Evolutionary conservation across 169 alveolate species (phyloP).

Genomic region (Cryptosporidium parvum): DNA sequence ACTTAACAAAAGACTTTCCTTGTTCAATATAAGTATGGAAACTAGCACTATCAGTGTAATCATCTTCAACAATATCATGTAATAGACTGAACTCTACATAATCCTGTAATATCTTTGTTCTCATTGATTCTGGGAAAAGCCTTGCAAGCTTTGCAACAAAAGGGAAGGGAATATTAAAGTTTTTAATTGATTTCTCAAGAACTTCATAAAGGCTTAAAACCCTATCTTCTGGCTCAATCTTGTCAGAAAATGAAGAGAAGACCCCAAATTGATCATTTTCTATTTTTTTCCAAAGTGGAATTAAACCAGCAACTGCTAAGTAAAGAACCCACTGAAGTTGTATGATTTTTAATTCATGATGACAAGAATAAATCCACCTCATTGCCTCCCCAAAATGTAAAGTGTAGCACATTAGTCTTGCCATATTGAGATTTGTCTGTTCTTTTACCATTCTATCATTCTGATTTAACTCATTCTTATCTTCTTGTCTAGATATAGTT

Average conservation of each 20-base stretch:
- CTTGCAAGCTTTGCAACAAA: slow-evolving; percentile 48
- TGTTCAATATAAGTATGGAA: slow-evolving; percentile 30
- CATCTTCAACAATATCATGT: slow-evolving; percentile 64
- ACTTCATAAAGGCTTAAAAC: slow-evolving; percentile 26
- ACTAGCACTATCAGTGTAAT: slow-evolving; percentile 35
- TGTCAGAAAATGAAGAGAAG: slow-evolving; percentile 17
- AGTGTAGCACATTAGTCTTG: slow-evolving; percentile 62
- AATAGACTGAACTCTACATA: slow-evolving; percentile 57
- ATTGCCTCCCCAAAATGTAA: slow-evolving; percentile 66
- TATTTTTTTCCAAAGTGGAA: slow-evolving; percentile 44
- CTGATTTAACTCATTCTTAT: background rate
- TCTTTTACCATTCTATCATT: slow-evolving; percentile 8
- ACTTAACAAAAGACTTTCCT: slow-evolving; percentile 48
- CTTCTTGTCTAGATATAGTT: background rate
- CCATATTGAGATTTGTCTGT: slow-evolving; percentile 30
- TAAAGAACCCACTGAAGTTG: slow-evolving; percentile 66
- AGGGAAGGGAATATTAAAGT: slow-evolving; percentile 46
- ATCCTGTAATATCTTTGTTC: slow-evolving; percentile 33
- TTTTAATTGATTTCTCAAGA: slow-evolving; percentile 8
- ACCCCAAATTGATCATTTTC: slow-evolving; percentile 20
- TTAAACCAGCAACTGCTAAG: slow-evolving; percentile 50
- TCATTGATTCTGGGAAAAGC: slow-evolving; percentile 19
- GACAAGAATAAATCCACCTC: slow-evolving; percentile 45
- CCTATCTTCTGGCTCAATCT: slow-evolving; percentile 27
- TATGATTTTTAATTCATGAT: slow-evolving; percentile 24